Evolutionary conservation across 2,329 filamentous ascomycete species (phyloP).

Genomic region (Microdochium bolleyi): DNA sequence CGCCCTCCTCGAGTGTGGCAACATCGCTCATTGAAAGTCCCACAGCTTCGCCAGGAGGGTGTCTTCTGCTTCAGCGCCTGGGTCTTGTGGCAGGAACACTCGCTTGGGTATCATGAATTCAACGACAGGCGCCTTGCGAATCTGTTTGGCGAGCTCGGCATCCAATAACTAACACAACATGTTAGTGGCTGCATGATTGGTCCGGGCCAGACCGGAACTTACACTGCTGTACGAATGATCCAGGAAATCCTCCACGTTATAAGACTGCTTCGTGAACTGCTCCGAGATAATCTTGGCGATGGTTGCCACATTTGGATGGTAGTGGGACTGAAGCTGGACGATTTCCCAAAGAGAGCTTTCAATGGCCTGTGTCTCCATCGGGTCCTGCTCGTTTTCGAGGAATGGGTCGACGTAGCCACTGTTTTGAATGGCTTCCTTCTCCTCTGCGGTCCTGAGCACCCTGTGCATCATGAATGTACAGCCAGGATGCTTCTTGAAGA

Average conservation of each 20-base stretch:
- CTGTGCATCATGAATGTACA: constrained; percentile 97
- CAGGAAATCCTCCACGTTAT: constrained; percentile 94
- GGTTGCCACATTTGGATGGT: constrained; percentile 93
- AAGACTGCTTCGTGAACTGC: constrained; percentile 93
- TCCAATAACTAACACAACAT: constrained; percentile 60
- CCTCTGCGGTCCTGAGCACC: constrained; percentile 49
- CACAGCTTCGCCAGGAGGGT: constrained; percentile 52
- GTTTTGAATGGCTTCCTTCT: constrained; percentile 51
- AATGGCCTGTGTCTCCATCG: constrained; percentile 77
- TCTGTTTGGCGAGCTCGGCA: constrained; percentile 71
- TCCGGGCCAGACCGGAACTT: constrained; percentile 26
- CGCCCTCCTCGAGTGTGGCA: constrained; percentile 1
- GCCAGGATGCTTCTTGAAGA: constrained; percentile 79
- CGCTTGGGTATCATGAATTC: constrained; percentile 91
- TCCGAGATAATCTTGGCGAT: constrained; percentile 90
- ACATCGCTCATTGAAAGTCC: constrained; percentile 37
- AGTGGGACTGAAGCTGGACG: constrained; percentile 83
- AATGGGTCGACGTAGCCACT: constrained; percentile 67
- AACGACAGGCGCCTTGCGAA: constrained; percentile 81
- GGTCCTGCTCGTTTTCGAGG: constrained; percentile 65
- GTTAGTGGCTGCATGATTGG: constrained; percentile 20
- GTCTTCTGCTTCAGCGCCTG: constrained; percentile 37
- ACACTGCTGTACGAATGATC: constrained; percentile 85
- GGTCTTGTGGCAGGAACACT: constrained; percentile 56
- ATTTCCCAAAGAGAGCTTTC: constrained; percentile 95